phyloP scores from a whole-genome alignment of 495 filamentous ascomycete genomes.

The Penicillium roqueforti region DNA sequence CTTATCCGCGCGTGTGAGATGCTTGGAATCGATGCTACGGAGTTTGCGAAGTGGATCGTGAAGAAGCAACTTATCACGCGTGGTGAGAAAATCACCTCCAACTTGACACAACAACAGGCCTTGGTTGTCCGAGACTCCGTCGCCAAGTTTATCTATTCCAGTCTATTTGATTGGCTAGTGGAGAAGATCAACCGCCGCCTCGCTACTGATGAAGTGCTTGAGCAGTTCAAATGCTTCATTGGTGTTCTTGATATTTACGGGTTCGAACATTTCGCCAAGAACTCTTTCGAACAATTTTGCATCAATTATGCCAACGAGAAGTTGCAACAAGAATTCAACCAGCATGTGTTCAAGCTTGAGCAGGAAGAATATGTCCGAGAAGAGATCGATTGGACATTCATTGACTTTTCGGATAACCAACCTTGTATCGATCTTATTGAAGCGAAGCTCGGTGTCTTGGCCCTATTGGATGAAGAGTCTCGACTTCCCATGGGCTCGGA shows the following conservation, averaged over 20 bases:
- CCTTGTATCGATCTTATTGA: slow-evolving; percentile 99
- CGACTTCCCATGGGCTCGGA: slow-evolving; percentile 95
- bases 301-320: slow-evolving; percentile 99
- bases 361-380: slow-evolving; percentile 98
- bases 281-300: slow-evolving; percentile 99
- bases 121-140: slow-evolving; percentile 95
- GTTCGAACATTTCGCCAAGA: slow-evolving; percentile 99
- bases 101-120: slow-evolving; percentile 89
- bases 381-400: slow-evolving; percentile 99
- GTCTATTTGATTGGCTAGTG: slow-evolving; percentile 97
- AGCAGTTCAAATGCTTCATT: slow-evolving; percentile 86
- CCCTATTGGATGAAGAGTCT: slow-evolving; percentile 93
- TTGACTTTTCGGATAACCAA: slow-evolving; percentile 99
- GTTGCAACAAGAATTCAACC: slow-evolving; percentile 98
- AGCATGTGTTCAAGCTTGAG: slow-evolving; percentile 99
- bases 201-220: slow-evolving; percentile 82
- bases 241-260: slow-evolving; percentile 99
- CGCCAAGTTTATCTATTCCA: slow-evolving; percentile 98
- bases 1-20: slow-evolving; percentile 78
- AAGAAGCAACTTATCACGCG: slow-evolving; percentile 98
- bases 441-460: slow-evolving; percentile 88
- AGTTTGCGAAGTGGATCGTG: slow-evolving; percentile 98
- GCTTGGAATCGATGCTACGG: slow-evolving; percentile 77
- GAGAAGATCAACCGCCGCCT: slow-evolving; percentile 89
- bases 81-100: slow-evolving; percentile 96